Base-by-base conservation (phyloP, 768 basidiomycete genomes). In the Boletus insuetus region DNA sequence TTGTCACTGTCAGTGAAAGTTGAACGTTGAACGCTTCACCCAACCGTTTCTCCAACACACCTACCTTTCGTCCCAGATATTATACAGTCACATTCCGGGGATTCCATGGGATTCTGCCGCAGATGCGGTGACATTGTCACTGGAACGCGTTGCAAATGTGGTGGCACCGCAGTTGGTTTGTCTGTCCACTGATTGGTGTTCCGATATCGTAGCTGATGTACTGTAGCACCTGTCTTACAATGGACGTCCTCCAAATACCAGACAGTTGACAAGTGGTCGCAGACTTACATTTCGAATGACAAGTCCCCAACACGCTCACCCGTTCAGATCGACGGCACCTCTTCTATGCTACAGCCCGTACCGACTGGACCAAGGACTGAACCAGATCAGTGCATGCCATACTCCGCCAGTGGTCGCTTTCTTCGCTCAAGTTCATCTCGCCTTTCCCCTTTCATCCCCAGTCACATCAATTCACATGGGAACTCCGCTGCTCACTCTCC, bases 121-220 rank as follows among this genome's bases (percentile, higher is more conserved):
- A 79, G 89, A 67, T 94, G 91, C 65, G 91, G 91, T 54, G 87
- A 92, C 58, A 91, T 94, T 55, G 89, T 92, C 32, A 66, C 77
- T 35, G 82, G 83, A 46, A 71, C 75, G 41, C 86, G 86, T 49
- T 92, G 89, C 71, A 86, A 82, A 70, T 94, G 91, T 69, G 91
- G 91, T 60, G 91, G 91, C 51, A 74, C 77, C 17, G 74, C 87
- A 51, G 91, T 89, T 51, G 90, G 91, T 92, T 66, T 64, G 91
- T 77, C 49, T 50, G 63, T 43, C 37, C 34, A 17, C 46, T 29
- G 39, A 57, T 51, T 16, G 38, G 41, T 54, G 42, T 47, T 37
- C 22, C 16, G 8, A 46, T 47, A 35, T 39, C 34, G 17, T 49
- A 54, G 53, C 62, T 68, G 51, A 70, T 38, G 41, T 53, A 50